A percentile compares a stretch with the other conserved stretches of the same genome.
Conservation (phyloP, 805 yeast genomes). For the Brettanomyces naardenensis region DNA sequence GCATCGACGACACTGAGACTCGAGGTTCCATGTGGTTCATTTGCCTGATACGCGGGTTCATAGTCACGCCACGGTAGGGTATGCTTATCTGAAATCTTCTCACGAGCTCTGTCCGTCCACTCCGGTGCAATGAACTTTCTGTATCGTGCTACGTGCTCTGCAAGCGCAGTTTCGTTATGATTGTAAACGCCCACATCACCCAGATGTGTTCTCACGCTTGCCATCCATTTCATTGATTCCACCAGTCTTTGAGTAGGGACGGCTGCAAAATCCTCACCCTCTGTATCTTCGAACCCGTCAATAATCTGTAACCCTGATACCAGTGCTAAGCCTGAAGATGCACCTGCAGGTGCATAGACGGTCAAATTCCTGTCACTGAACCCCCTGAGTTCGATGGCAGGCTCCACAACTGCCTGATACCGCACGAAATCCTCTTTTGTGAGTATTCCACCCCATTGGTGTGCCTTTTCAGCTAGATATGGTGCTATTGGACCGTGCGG, state of each 20-base stretch:
- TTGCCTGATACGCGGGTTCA: constrained; percentile 67
- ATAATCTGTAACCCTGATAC: constrained; percentile 66
- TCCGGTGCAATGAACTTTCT: constrained; percentile 36
- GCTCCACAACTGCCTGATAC: constrained; percentile 45
- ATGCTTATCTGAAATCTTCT: constrained; percentile 42
- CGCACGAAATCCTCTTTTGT: constrained; percentile 54
- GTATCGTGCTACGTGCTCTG: constrained; percentile 30
- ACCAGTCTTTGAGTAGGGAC: constrained; percentile 57
- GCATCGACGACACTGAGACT: constrained; percentile 76
- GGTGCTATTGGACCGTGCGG: constrained; percentile 69
- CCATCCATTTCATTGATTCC: constrained; percentile 93
- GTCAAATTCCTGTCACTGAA: constrained; percentile 20
- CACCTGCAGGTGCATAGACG: constrained; percentile 57
- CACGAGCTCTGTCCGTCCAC: constrained; percentile 50
- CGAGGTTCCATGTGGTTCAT: constrained; percentile 86
- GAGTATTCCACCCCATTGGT: constrained; percentile 59
- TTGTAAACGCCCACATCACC: constrained; percentile 50
- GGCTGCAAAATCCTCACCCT: constrained; percentile 36
- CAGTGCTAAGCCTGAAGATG: constrained; percentile 79
- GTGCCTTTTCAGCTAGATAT: constrained; percentile 42
- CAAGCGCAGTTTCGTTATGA: constrained; percentile 15
- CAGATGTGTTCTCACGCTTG: constrained; percentile 73
- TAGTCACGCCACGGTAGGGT: constrained; percentile 70
- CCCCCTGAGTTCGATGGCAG: constrained; percentile 33
- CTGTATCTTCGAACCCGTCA: constrained; percentile 31